Conservation (phyloP, 495 filamentous ascomycete genomes). For the Penicillium crystallinum region DNA sequence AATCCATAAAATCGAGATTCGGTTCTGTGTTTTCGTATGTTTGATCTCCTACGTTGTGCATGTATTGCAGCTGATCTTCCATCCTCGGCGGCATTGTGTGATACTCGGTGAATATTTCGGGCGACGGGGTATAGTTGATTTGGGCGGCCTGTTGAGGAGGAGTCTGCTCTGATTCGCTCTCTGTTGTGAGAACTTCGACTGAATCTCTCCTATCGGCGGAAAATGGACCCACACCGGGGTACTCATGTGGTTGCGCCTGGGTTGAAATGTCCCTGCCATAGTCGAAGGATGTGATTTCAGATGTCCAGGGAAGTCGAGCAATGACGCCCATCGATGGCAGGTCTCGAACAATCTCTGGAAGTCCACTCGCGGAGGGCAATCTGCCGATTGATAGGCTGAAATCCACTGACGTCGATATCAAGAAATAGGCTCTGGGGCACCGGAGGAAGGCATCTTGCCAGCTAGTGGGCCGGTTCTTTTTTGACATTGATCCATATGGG, state of each 20-base stretch:
- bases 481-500: not conserved
- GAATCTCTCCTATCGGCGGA: not conserved
- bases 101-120: not conserved
- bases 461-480: constrained; percentile 10
- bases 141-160: not conserved
- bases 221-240: not conserved
- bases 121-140: not conserved
- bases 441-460: constrained; percentile 31
- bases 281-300: not conserved
- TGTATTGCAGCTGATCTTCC: not conserved
- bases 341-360: constrained; percentile 25
- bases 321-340: constrained; percentile 19
- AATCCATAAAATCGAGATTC: constrained; percentile 2
- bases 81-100: not conserved
- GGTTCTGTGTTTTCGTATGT: not conserved
- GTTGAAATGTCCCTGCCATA: not conserved
- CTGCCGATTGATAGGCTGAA: constrained; percentile 25
- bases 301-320: constrained; percentile 22
- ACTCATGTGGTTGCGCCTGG: not conserved
- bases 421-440: constrained; percentile 30
- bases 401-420: constrained; percentile 31
- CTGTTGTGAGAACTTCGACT: not conserved
- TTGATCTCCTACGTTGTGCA: not conserved
- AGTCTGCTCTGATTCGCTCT: not conserved
- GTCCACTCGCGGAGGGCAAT: constrained; percentile 18